A percentile compares a stretch with the other conserved stretches of the same genome.
phyloP scores from a whole-genome alignment of 2,329 filamentous ascomycete species.

The Penicillium griseofulvum region DNA sequence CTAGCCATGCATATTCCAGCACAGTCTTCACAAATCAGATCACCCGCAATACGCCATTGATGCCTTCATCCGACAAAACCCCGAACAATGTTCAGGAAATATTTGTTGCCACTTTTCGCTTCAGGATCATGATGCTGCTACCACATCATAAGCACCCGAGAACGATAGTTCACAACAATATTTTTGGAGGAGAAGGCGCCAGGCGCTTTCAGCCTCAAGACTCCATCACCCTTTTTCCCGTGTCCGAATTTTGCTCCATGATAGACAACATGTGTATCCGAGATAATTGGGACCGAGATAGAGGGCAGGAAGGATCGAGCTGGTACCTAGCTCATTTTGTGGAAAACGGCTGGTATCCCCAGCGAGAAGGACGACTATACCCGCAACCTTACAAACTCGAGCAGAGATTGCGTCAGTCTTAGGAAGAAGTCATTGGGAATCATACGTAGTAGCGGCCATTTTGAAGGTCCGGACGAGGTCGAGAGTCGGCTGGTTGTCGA shows the following conservation, averaged over 20 bases:
- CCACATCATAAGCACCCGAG: constrained; percentile 13
- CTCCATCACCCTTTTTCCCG: constrained; percentile 64
- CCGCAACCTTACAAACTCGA: constrained; percentile 55
- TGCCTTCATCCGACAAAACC: constrained; percentile 76
- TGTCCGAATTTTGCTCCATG: constrained; percentile 43
- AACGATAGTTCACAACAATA: constrained; percentile 60
- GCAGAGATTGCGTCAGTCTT: constrained; percentile 33
- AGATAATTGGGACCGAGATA: constrained; percentile 24
- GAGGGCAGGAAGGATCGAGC: constrained; percentile 70
- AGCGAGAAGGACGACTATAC: constrained; percentile 84
- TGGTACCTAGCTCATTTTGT: constrained; percentile 54
- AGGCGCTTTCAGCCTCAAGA: constrained; percentile 72
- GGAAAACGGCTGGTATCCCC: constrained; percentile 49
- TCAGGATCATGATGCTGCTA: constrained; percentile 12
- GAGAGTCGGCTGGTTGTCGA: constrained; percentile 40
- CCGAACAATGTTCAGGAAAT: constrained; percentile 54
- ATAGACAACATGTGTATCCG: constrained; percentile 26
- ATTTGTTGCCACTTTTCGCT: constrained; percentile 48
- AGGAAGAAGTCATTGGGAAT: constrained; percentile 39
- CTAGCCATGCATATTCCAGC: constrained; percentile 31
- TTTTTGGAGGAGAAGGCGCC: constrained; percentile 70
- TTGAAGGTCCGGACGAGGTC: constrained; percentile 47
- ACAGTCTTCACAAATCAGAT: constrained; percentile 25
- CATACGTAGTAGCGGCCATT: constrained; percentile 65
- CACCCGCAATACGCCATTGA: constrained; percentile 38